Evolutionary conservation across 306 rosid genomes (phyloP).

Genomic region (Cicer judaicum): DNA sequence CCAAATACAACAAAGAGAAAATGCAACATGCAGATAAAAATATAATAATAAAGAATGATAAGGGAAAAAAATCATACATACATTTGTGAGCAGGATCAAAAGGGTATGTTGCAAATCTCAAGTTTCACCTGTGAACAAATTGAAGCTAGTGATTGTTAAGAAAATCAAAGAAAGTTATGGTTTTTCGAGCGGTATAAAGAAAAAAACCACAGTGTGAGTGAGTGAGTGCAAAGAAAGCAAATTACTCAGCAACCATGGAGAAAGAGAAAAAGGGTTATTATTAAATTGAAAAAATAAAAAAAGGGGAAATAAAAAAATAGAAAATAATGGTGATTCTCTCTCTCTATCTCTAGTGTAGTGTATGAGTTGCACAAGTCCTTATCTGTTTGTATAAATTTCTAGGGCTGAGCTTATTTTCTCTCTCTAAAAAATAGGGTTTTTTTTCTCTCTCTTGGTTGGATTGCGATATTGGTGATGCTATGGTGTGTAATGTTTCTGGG

Average conservation of each 20-base stretch:
- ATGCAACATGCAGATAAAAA: conserved; percentile 41
- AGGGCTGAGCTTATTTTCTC: conserved; percentile 51
- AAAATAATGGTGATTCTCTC: conserved; percentile 1
- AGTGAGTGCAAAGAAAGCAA: conserved; percentile 20
- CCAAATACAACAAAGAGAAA: conserved; percentile 19
- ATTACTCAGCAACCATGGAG: conserved; percentile 47
- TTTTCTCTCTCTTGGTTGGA: conserved; percentile 48
- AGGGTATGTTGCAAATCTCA: conserved; percentile 19
- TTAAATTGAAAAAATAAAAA: neutral
- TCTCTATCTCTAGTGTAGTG: conserved; percentile 24
- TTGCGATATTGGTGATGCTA: conserved; percentile 46
- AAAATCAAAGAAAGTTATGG: conserved; percentile 41
- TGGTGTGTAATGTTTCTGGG: conserved; percentile 40
- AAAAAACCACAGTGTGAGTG: conserved; percentile 25
- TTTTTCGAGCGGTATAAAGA: conserved; percentile 35
- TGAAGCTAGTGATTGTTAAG: conserved; percentile 37
- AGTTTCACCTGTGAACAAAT: conserved; percentile 44
- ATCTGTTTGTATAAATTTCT: conserved; percentile 64
- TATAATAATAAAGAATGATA: neutral
- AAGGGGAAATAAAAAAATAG: neutral
- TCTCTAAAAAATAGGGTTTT: conserved; percentile 40
- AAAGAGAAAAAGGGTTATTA: conserved; percentile 1
- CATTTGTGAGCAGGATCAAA: conserved; percentile 46
- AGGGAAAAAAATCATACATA: conserved; percentile 44
- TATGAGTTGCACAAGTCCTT: conserved; percentile 68